These are phyloP conservation scores for Mitragyna speciosa DNA, from an alignment of 257 asterid species.

Conservation along the genomic window DNA sequence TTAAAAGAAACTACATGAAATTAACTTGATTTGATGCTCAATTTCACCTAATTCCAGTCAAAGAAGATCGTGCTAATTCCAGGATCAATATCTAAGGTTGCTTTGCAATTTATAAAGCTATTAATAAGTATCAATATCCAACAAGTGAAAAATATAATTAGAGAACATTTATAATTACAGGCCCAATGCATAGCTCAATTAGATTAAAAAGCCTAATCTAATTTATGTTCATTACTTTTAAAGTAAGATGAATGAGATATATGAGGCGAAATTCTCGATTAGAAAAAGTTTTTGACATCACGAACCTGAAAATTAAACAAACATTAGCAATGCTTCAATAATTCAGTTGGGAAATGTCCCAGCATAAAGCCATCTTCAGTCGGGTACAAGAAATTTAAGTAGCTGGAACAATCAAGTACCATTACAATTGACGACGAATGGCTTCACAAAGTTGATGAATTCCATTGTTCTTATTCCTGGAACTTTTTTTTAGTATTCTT, in stretches of 20 bases:
- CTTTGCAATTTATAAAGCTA: background rate
- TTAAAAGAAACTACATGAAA: background rate
- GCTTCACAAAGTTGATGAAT: too few relatives aligned
- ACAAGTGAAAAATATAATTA: background rate
- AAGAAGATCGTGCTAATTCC: background rate
- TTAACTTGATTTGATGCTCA: background rate
- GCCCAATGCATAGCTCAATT: background rate
- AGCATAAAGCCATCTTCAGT: background rate
- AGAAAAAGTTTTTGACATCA: background rate
- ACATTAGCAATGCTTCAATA: background rate
- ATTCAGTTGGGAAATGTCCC: background rate
- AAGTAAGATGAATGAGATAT: background rate
- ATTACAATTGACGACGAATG: constrained; percentile 71
- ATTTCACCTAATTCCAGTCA: background rate
- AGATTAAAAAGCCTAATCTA: background rate
- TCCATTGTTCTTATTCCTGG: too few relatives aligned
- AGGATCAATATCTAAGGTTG: background rate
- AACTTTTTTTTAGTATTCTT: too few relatives aligned
- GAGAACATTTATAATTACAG: background rate
- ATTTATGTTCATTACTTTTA: background rate
- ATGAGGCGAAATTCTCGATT: background rate
- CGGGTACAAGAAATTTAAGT: background rate
- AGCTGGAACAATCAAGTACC: constrained; percentile 31
- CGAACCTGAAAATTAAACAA: constrained; percentile 3
- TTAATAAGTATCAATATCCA: background rate